A percentile compares a stretch with the other conserved stretches of the same genome.
Evolutionary conservation across 768 basidiomycete species (phyloP).

Genomic region (Collybia mongolica): DNA sequence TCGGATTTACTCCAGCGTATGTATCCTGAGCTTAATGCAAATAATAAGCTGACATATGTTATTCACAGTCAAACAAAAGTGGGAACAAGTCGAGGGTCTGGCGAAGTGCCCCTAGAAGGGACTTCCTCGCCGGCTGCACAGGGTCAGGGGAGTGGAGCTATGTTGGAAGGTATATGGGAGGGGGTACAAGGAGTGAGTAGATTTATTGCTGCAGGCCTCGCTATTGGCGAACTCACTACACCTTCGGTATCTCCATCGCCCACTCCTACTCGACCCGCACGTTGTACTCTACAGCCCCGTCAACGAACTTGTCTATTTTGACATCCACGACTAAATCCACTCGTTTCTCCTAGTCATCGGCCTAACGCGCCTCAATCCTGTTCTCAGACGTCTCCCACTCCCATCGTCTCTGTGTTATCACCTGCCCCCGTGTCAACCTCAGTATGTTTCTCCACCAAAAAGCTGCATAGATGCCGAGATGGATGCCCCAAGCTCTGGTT

Average conservation of each 20-base stretch:
- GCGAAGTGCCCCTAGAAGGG: slow-evolving; percentile 19
- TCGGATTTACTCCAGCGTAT: no score
- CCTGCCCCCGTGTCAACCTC: slow-evolving; percentile 16
- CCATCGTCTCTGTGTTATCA: slow-evolving; percentile 43
- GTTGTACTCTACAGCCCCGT: slow-evolving; percentile 9
- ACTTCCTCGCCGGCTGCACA: slow-evolving; percentile 14
- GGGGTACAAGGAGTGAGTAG: slow-evolving; percentile 60
- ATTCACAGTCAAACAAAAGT: slow-evolving; percentile 69
- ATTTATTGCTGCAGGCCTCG: slow-evolving; percentile 49
- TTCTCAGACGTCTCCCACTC: slow-evolving; percentile 64
- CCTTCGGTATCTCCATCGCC: slow-evolving; percentile 6
- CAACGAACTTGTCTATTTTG: slow-evolving; percentile 9
- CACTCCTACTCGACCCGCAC: slow-evolving; percentile 1
- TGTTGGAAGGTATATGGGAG: slow-evolving; percentile 63
- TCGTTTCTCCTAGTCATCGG: slow-evolving; percentile 44
- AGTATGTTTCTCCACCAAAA: no score
- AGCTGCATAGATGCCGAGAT: no score
- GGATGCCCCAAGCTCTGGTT: no score
- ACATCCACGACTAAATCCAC: slow-evolving; percentile 24
- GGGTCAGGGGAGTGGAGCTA: slow-evolving; percentile 27
- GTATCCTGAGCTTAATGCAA: neutral
- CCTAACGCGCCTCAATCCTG: slow-evolving; percentile 62
- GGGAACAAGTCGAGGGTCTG: slow-evolving; percentile 70
- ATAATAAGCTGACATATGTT: slow-evolving; percentile 1
- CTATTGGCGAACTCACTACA: slow-evolving; percentile 23